Percentiles rank a stretch among this genome's conserved stretches.
phyloP scores from a whole-genome alignment of 192 early-diverging fungal genomes.

The Backusella luteola region DNA sequence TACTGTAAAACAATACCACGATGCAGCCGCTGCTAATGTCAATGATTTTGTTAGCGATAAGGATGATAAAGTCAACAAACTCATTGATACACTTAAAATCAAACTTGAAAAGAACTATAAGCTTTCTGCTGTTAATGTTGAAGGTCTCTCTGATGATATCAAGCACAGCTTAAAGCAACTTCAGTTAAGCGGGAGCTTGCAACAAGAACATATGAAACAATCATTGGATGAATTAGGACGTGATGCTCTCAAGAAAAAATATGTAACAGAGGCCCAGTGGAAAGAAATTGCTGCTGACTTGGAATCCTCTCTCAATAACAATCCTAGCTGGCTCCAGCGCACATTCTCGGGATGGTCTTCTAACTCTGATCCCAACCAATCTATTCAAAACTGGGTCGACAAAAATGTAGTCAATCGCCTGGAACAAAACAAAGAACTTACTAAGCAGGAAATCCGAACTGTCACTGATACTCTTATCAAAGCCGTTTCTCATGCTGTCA shows the following conservation, averaged over 20 bases:
- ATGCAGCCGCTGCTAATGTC: constrained; percentile 15
- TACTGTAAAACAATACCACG: constrained; percentile 28
- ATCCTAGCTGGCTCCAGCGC: constrained; percentile 22
- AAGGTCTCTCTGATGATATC: constrained; percentile 14
- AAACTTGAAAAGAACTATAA: constrained; percentile 27
- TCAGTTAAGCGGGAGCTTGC: constrained; percentile 22
- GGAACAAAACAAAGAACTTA: constrained; percentile 12
- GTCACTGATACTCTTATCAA: background rate
- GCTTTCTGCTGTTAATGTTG: background rate
- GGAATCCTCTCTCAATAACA: background rate
- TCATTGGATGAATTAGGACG: constrained; percentile 19
- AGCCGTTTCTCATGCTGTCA: background rate
- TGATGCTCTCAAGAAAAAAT: constrained; percentile 27
- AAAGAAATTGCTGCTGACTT: constrained; percentile 24
- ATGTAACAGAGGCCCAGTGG: constrained; percentile 22
- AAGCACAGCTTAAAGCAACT: constrained; percentile 18
- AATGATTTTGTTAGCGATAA: constrained; percentile 12
- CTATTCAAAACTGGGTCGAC: constrained; percentile 2
- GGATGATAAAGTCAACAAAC: constrained; percentile 16
- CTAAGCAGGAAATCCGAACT: constrained; percentile 4
- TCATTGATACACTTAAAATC: constrained; percentile 18
- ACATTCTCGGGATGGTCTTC: background rate
- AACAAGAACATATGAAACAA: constrained; percentile 21
- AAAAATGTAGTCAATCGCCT: background rate
- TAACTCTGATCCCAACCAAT: background rate